Evolutionary conservation across 257 asterid species (phyloP).

Genomic region (Solanum pinnatisectum): DNA sequence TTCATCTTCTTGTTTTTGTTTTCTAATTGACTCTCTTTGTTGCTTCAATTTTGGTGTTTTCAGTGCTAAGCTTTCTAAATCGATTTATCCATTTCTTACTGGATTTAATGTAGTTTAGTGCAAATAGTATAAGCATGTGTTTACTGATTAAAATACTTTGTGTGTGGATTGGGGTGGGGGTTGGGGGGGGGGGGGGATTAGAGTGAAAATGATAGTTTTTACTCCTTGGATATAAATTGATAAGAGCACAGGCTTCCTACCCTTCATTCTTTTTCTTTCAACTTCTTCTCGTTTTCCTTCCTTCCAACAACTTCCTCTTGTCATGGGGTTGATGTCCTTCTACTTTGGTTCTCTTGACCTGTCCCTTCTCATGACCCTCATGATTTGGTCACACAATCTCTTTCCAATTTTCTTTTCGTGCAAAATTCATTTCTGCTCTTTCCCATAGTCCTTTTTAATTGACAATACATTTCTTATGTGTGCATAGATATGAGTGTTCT

Average conservation of each 20-base stretch:
- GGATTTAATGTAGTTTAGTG: not conserved
- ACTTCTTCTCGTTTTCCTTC: no score
- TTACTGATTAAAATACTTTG: not conserved
- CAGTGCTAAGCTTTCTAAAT: not conserved
- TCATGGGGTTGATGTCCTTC: not conserved
- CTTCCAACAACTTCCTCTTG: not conserved
- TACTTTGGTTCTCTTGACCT: no score
- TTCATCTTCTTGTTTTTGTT: not conserved
- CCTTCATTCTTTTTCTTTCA: not conserved
- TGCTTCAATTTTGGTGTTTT: not conserved
- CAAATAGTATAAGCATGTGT: not conserved
- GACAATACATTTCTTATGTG: no score
- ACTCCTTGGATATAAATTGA: no score
- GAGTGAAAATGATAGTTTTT: no score
- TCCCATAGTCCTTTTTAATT: no score
- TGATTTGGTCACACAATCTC: no score
- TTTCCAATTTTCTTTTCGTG: no score
- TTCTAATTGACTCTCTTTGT: not conserved
- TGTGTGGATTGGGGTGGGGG: not conserved
- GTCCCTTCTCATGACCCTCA: no score
- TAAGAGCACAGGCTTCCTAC: not conserved
- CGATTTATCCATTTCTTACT: not conserved
- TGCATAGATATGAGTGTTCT: no score
- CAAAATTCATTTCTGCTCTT: no score
- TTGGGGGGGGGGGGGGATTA: no score